Percentiles rank a stretch among this genome's conserved stretches.
Evolutionary conservation across 257 asterid species (phyloP).

Genomic region (Przewalskia tangutica): DNA sequence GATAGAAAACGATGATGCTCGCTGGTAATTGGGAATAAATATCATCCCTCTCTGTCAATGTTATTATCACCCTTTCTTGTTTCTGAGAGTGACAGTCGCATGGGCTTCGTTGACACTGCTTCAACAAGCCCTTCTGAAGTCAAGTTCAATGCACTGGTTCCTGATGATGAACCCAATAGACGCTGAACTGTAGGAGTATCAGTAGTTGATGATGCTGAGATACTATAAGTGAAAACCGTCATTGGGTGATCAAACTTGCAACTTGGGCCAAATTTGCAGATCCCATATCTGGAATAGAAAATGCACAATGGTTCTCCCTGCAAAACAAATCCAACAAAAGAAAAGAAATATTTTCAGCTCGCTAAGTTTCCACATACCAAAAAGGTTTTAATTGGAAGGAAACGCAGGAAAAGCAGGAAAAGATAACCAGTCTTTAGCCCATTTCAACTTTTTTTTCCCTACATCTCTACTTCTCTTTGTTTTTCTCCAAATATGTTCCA

Average conservation of each 20-base stretch:
- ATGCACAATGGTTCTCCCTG: constrained; percentile 91
- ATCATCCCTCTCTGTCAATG: constrained; percentile 61
- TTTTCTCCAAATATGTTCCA: background rate
- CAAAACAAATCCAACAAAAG: constrained; percentile 16
- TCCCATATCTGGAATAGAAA: constrained; percentile 91
- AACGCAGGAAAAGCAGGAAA: background rate
- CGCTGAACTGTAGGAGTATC: constrained; percentile 48
- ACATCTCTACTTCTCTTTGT: background rate
- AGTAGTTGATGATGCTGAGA: constrained; percentile 50
- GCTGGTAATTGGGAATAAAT: constrained; percentile 20
- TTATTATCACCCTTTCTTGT: constrained; percentile 57
- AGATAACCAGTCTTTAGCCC: background rate
- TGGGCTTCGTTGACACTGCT: constrained; percentile 42
- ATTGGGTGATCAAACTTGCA: constrained; percentile 99
- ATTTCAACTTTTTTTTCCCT: background rate
- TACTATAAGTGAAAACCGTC: constrained; percentile 56
- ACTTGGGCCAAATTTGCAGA: constrained; percentile 97
- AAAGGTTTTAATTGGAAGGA: background rate
- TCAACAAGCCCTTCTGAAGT: constrained; percentile 57
- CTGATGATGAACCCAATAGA: constrained; percentile 56
- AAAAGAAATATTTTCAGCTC: background rate
- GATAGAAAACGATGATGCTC: constrained; percentile 4
- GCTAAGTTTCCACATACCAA: background rate
- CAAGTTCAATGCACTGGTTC: constrained; percentile 45
- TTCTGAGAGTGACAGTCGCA: constrained; percentile 49